A percentile compares a stretch with the other conserved stretches of the same genome.
Evolutionary conservation across 192 early-diverging fungal species (phyloP).

Genomic region (Umbelopsis sp.): DNA sequence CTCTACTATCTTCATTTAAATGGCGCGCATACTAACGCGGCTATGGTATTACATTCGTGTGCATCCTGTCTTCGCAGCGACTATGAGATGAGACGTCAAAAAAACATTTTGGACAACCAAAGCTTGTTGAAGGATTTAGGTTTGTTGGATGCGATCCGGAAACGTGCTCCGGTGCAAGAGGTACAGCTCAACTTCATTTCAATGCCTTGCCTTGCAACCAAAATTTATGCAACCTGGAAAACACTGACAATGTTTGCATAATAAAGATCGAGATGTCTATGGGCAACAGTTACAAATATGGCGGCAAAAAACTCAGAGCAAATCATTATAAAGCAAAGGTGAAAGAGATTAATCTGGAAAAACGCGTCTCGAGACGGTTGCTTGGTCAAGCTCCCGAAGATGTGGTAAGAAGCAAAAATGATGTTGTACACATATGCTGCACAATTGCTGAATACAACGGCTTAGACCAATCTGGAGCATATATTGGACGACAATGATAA

Average conservation of each 20-base stretch:
- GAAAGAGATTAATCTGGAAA: not conserved
- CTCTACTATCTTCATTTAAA: not conserved
- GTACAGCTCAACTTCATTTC: not conserved
- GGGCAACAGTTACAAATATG: conserved; percentile 19
- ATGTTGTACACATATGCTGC: not conserved
- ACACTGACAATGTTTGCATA: not conserved
- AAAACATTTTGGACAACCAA: conserved; percentile 48
- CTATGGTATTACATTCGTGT: not conserved
- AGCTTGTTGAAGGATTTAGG: conserved; percentile 45
- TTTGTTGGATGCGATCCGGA: conserved; percentile 20
- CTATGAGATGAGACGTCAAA: conserved; percentile 47
- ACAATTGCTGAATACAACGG: not conserved
- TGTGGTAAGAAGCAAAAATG: conserved; percentile 21
- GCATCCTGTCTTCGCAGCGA: conserved; percentile 17
- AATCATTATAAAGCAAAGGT: not conserved
- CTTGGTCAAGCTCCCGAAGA: conserved; percentile 34
- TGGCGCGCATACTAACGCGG: not conserved
- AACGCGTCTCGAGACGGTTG: conserved; percentile 30
- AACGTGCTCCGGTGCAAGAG: conserved; percentile 2
- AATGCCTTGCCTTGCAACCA: not conserved
- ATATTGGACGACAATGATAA: conserved; percentile 33
- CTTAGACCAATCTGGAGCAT: conserved; percentile 30
- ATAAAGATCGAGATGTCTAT: not conserved
- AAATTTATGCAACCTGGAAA: not conserved
- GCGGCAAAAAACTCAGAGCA: conserved; percentile 7